Percentiles rank a stretch among this genome's conserved stretches.
Evolutionary conservation across 495 filamentous ascomycete species (phyloP).

Genomic region (Aspergillus kassunensis): DNA sequence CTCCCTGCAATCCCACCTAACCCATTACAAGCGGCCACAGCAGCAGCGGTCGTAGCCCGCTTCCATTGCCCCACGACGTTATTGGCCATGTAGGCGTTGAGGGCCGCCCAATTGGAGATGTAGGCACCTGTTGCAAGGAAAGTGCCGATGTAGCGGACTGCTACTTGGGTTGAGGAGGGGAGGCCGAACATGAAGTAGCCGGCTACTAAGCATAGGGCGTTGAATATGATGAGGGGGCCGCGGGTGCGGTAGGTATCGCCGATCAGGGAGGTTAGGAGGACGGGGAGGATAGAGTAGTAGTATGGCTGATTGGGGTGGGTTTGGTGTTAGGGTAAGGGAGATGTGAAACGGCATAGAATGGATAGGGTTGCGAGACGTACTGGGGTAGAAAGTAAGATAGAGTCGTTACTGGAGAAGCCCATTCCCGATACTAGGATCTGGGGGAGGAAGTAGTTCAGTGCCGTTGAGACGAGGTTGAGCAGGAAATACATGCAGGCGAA

Average conservation of each 20-base stretch:
- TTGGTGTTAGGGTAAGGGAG: neutral
- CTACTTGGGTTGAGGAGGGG: conserved; percentile 50
- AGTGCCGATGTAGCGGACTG: conserved; percentile 68
- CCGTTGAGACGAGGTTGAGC: conserved; percentile 66
- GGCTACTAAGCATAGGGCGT: conserved; percentile 63
- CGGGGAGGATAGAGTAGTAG: conserved; percentile 70
- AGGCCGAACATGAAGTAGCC: conserved; percentile 76
- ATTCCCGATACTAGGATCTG: conserved; percentile 70
- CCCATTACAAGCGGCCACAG: conserved; percentile 67
- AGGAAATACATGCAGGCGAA: conserved; percentile 72
- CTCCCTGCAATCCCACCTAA: conserved; percentile 73
- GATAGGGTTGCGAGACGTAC: conserved; percentile 22
- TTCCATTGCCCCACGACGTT: conserved; percentile 77
- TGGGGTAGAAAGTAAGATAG: conserved; percentile 69
- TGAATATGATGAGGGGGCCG: conserved; percentile 70
- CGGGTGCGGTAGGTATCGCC: conserved; percentile 63
- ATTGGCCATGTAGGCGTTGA: conserved; percentile 69
- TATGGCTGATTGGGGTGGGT: conserved; percentile 47
- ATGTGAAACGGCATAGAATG: neutral
- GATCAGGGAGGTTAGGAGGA: conserved; percentile 62
- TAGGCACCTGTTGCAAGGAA: conserved; percentile 77
- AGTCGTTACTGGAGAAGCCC: conserved; percentile 61
- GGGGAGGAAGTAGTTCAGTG: conserved; percentile 65
- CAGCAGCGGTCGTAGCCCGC: conserved; percentile 64
- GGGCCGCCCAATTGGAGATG: conserved; percentile 74